phyloP scores from a whole-genome alignment of 2,329 filamentous ascomycete genomes.

The Lasiodiplodia citricola region DNA sequence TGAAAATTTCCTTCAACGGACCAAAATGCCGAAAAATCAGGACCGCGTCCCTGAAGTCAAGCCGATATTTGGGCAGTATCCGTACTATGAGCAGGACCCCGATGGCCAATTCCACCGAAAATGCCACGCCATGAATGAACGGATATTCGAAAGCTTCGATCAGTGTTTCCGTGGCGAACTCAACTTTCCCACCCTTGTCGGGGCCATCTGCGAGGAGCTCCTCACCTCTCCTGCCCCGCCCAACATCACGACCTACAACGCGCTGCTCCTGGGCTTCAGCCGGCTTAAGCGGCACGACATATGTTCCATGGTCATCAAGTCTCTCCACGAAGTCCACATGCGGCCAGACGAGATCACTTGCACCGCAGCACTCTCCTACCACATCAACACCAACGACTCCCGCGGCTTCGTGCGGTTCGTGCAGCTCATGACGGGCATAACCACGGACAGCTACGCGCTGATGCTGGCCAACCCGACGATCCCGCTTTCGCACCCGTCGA shows the following conservation, averaged over 20 bases:
- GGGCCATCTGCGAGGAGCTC: conserved; percentile 66
- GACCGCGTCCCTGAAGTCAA: neutral
- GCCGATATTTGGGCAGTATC: conserved; percentile 26
- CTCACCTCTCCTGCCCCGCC: conserved; percentile 66
- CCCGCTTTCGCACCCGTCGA: conserved; percentile 29
- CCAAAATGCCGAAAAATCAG: neutral
- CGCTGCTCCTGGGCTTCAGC: conserved; percentile 68
- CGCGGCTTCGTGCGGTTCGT: conserved; percentile 47
- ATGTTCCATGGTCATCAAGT: conserved; percentile 38
- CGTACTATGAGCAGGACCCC: conserved; percentile 46
- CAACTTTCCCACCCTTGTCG: conserved; percentile 33
- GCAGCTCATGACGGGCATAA: conserved; percentile 48
- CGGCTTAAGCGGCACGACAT: conserved; percentile 36
- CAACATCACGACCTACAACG: conserved; percentile 72
- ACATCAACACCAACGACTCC: conserved; percentile 38
- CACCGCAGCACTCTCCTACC: conserved; percentile 48
- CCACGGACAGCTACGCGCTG: conserved; percentile 38
- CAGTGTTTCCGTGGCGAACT: conserved; percentile 15
- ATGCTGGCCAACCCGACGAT: conserved; percentile 48
- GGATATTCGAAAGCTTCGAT: conserved; percentile 36
- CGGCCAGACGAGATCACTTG: conserved; percentile 54
- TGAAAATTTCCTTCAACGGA: neutral
- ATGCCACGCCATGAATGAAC: conserved; percentile 38
- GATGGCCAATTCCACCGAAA: conserved; percentile 42
- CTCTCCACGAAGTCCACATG: conserved; percentile 44